phyloP scores from a whole-genome alignment of 306 rosid genomes.

The Dryas alaskensis region DNA sequence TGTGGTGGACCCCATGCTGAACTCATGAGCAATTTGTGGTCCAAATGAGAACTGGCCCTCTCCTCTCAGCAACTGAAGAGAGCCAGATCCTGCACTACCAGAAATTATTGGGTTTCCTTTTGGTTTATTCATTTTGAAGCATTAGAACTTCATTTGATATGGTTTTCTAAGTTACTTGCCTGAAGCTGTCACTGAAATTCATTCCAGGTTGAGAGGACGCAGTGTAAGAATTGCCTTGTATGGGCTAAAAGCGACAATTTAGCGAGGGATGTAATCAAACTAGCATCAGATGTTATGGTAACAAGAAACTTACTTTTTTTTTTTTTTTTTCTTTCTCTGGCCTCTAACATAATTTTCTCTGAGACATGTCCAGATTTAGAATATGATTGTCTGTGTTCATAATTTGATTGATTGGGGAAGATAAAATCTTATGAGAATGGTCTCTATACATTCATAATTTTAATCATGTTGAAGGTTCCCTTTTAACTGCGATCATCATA shows the following conservation, averaged over 20 bases:
- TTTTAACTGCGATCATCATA: not conserved
- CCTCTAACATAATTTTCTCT: not conserved
- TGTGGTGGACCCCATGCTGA: not conserved
- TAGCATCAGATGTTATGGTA: slow-evolving; percentile 61
- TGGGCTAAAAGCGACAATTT: slow-evolving; percentile 90
- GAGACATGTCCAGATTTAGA: not conserved
- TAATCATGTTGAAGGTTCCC: not conserved
- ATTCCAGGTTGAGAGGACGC: slow-evolving; percentile 65
- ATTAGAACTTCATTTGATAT: not conserved
- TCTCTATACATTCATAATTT: not conserved
- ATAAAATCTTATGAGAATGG: not conserved
- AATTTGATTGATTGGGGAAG: not conserved
- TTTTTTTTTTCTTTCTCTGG: not conserved
- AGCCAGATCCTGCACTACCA: too few relatives aligned
- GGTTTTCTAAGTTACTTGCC: slow-evolving; percentile 13
- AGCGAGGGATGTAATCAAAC: slow-evolving; percentile 73
- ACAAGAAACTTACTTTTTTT: slow-evolving; percentile 13
- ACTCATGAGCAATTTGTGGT: not conserved
- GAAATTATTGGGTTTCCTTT: too few relatives aligned
- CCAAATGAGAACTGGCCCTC: too few relatives aligned
- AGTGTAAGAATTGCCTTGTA: slow-evolving; percentile 68
- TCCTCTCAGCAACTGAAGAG: too few relatives aligned
- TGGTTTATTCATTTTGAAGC: too few relatives aligned
- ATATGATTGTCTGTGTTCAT: not conserved
- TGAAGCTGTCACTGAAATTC: slow-evolving; percentile 9